phyloP scores from a whole-genome alignment of 495 filamentous ascomycete species.

The Aspergillus cristatus region DNA sequence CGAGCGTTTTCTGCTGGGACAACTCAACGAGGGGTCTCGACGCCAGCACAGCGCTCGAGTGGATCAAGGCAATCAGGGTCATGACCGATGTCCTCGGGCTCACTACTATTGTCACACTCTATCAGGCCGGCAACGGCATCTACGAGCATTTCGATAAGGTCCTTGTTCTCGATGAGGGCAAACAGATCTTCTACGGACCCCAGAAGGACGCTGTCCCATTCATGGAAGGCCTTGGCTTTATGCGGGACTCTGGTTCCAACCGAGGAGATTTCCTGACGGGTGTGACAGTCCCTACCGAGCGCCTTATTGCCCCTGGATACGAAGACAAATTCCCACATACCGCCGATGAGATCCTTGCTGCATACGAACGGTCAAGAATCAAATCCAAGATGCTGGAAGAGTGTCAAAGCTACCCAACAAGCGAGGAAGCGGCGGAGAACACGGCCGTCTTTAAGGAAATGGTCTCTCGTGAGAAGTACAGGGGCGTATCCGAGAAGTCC shows the following conservation, averaged over 20 bases:
- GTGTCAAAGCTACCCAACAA: slow-evolving; percentile 38
- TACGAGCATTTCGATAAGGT: slow-evolving; percentile 62
- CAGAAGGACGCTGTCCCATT: slow-evolving; percentile 51
- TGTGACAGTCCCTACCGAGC: slow-evolving; percentile 60
- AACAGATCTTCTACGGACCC: slow-evolving; percentile 53
- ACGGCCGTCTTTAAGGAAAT: slow-evolving; percentile 41
- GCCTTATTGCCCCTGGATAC: slow-evolving; percentile 47
- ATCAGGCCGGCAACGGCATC: slow-evolving; percentile 57
- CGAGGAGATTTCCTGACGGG: slow-evolving; percentile 64
- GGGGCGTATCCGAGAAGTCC: slow-evolving; percentile 28
- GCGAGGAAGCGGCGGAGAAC: slow-evolving; percentile 29
- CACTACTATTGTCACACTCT: slow-evolving; percentile 40
- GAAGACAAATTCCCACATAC: slow-evolving; percentile 38
- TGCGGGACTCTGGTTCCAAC: slow-evolving; percentile 56
- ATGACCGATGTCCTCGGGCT: slow-evolving; percentile 40
- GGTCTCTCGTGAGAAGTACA: slow-evolving; percentile 34
- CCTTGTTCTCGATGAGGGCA: slow-evolving; percentile 56
- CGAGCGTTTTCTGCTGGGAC: slow-evolving; percentile 55
- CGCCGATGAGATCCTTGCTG: slow-evolving; percentile 26
- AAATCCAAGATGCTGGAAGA: slow-evolving; percentile 29
- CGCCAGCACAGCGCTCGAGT: slow-evolving; percentile 49
- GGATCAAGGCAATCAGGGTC: slow-evolving; percentile 37
- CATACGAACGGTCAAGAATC: slow-evolving; percentile 34
- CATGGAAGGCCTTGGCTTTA: slow-evolving; percentile 60
- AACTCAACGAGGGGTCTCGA: slow-evolving; percentile 55